These are phyloP conservation scores for Hypoxylon intermedium DNA, from an alignment of 495 filamentous ascomycete genomes.

Conservation along the genomic window DNA sequence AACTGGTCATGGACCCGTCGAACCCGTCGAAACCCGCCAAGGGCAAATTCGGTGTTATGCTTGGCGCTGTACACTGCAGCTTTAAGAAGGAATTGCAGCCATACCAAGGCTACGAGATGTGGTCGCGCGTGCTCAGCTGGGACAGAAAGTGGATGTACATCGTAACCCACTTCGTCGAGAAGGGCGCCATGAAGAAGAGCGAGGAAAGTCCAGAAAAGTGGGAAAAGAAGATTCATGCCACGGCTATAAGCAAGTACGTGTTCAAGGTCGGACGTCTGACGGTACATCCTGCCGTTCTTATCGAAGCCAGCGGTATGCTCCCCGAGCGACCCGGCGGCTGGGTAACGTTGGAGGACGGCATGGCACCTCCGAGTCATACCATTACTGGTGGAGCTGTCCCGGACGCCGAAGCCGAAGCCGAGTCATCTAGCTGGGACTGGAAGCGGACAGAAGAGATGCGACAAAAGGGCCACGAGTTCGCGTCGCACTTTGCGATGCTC, in stretches of 20 bases:
- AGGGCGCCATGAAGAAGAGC: conserved; percentile 49
- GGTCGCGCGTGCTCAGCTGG: conserved; percentile 73
- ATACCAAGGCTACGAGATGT: conserved; percentile 74
- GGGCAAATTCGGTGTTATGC: conserved; percentile 63
- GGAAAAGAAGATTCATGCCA: conserved; percentile 58
- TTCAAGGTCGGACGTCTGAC: conserved; percentile 80
- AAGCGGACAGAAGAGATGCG: conserved; percentile 53
- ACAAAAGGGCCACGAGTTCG: conserved; percentile 55
- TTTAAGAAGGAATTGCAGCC: conserved; percentile 76
- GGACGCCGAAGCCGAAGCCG: conserved; percentile 33
- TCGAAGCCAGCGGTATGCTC: conserved; percentile 72
- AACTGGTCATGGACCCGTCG: conserved; percentile 51
- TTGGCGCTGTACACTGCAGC: conserved; percentile 70
- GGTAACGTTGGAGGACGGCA: conserved; percentile 49
- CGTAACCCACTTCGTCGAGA: conserved; percentile 61
- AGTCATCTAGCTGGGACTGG: conserved; percentile 57
- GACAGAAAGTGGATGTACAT: conserved; percentile 65
- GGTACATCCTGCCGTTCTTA: conserved; percentile 78
- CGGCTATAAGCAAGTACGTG: conserved; percentile 64
- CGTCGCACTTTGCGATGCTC: conserved; percentile 57
- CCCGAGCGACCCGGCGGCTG: conserved; percentile 63
- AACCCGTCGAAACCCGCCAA: conserved; percentile 39
- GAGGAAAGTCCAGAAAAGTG: conserved; percentile 39
- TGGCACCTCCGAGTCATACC: conserved; percentile 34
- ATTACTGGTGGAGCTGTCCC: conserved; percentile 20